Evolutionary conservation across 495 filamentous ascomycete genomes (phyloP), one percentile per base, ranked within the genome.

Genomic region (Penicillium robsamsonii): DNA sequence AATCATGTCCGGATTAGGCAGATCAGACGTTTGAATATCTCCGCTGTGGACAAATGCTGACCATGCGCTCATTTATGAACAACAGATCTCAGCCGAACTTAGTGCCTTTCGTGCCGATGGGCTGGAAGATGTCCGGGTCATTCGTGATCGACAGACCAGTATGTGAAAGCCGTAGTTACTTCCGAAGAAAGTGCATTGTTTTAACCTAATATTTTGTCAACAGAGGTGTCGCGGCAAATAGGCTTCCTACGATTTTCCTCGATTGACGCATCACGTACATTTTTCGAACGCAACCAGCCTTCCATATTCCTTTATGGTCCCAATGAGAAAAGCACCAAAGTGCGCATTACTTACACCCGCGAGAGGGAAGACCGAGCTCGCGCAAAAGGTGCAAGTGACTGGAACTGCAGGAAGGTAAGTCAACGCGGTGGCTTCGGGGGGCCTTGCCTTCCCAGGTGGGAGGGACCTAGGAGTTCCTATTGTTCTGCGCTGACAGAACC

Each of bases 341-440:
- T 88, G 25, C 77, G 79, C 45, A 84, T 84, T 58, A 80, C 81
- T 11, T 84, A 73, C 59, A 79, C 77, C 45, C 79, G 82, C 11
- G 81, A 84, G 56, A 77, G 82, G 58, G 81, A 82, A 41, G 81
- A 84, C 53, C 69, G 77, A 55, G 70, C 70, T 55, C 79, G 76
- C 22, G 65, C 67, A 30, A 77, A 80, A 53, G 78, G 76, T 0
- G 87, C 86, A 22, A 86, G 86, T 25, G 87, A 91, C 61, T 95
- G 90, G 90, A 85, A 78, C 15, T 95, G 90, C 62, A 75, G 82
- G 50, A 81, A 82, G 62, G 89, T 92, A 65, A 60, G 79, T 73
- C 50, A 20, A 29, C 4, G n/a, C 2, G 45, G n/a, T 42, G 44
- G 15, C 33, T 4, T 13, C 6, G 8, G 35, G n/a, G n/a, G 10